Conservation (phyloP, 2,329 filamentous ascomycete genomes). For the Fusarium nanum region DNA sequence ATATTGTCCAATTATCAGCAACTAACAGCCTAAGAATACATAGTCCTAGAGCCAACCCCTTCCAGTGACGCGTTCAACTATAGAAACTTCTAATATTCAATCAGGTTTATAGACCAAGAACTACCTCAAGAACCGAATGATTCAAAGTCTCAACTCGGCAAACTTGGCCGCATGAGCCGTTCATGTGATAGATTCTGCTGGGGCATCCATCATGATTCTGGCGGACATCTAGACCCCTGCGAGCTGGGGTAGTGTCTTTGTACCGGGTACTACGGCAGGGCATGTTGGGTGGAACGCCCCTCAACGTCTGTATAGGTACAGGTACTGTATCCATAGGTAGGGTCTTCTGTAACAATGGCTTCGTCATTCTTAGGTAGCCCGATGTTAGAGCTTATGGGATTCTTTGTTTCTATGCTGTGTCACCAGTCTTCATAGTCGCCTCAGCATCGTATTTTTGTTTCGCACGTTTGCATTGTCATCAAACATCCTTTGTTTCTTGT, state of each 20-base stretch:
- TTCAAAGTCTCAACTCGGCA: constrained; percentile 23
- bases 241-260: constrained; percentile 30
- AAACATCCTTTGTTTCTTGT: background rate
- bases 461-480: background rate
- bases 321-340: background rate
- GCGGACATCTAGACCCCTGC: constrained; percentile 30
- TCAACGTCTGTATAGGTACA: constrained; percentile 13
- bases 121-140: constrained; percentile 12
- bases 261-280: constrained; percentile 25
- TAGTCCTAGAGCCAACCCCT: background rate
- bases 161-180: constrained; percentile 28
- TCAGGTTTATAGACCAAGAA: constrained; percentile 5
- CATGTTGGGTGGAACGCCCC: constrained; percentile 33
- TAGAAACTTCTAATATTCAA: background rate
- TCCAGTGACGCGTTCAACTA: constrained; percentile 18
- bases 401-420: constrained; percentile 7
- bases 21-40: background rate
- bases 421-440: background rate
- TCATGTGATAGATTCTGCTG: constrained; percentile 41
- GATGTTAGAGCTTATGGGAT: background rate
- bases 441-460: background rate
- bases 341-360: constrained; percentile 22
- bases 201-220: constrained; percentile 34
- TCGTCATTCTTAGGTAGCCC: constrained; percentile 31
- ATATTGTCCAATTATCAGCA: constrained; percentile 20